Evolutionary conservation across 345 rosid species (phyloP).

Genomic region (Nephelium lappaceum): DNA sequence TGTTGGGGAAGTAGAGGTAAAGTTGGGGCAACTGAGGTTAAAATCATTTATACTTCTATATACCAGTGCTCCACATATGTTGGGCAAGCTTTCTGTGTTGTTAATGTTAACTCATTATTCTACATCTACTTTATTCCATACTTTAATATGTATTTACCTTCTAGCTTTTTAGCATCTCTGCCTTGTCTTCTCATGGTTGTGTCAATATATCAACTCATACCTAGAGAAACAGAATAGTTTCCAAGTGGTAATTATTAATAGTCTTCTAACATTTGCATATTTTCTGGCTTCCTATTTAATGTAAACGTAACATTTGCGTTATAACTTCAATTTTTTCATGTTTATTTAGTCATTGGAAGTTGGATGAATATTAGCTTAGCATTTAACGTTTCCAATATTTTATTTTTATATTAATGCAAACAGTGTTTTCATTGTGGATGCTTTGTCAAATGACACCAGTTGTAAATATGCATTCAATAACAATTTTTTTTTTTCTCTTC

Average conservation of each 20-base stretch:
- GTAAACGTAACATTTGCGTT: not conserved
- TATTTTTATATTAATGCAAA: not conserved
- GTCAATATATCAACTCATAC: slow-evolving; percentile 13
- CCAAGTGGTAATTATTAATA: not conserved
- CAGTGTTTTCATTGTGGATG: not conserved
- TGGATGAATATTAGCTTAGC: not conserved
- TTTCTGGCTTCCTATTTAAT: not conserved
- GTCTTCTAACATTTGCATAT: not conserved
- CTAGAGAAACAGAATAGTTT: not conserved
- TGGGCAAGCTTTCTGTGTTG: slow-evolving; percentile 24
- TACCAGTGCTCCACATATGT: slow-evolving; percentile 28
- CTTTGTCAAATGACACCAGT: not conserved
- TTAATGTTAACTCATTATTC: slow-evolving; percentile 11
- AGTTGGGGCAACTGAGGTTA: slow-evolving; percentile 36
- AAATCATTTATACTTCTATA: slow-evolving; percentile 34
- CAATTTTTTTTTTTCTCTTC: not conserved
- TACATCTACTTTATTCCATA: slow-evolving; percentile 13
- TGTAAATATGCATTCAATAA: not conserved
- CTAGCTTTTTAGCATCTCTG: slow-evolving; percentile 13
- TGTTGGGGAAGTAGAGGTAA: slow-evolving; percentile 68
- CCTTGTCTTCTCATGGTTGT: slow-evolving; percentile 3
- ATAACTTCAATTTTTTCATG: not conserved
- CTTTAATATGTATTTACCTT: not conserved
- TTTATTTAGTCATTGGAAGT: not conserved
- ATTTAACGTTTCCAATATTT: not conserved